phyloP scores from a whole-genome alignment of 2,329 filamentous ascomycete genomes.

The Alternaria consortialis region DNA sequence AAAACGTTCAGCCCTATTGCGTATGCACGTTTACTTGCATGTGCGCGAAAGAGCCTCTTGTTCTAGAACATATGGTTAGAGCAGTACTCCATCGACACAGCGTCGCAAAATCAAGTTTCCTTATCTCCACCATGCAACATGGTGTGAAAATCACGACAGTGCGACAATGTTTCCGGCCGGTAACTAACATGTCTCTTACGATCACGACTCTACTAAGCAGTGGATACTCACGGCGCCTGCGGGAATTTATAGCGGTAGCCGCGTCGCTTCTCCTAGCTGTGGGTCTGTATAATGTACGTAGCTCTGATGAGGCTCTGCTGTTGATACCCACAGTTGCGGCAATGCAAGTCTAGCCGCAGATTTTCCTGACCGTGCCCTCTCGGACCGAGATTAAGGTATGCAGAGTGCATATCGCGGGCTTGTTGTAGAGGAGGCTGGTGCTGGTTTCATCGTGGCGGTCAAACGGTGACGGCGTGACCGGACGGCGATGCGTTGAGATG shows the following conservation, averaged over 20 bases:
- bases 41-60: constrained; percentile 1
- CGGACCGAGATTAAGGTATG: constrained; percentile 11
- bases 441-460: constrained; percentile 6
- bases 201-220: background rate
- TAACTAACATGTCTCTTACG: background rate
- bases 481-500: background rate
- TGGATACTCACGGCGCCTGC: constrained; percentile 9
- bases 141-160: constrained; percentile 6
- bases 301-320: constrained; percentile 17
- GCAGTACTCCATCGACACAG: background rate
- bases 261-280: background rate
- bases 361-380: constrained; percentile 14
- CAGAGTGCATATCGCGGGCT: background rate
- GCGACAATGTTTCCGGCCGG: constrained; percentile 13
- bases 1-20: constrained; percentile 30
- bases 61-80: constrained; percentile 9
- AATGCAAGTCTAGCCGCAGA: constrained; percentile 21
- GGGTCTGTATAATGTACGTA: constrained; percentile 8
- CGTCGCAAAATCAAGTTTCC: constrained; percentile 17
- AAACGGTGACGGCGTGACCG: constrained; percentile 1
- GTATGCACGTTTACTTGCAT: constrained; percentile 12
- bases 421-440: constrained; percentile 5
- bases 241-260: constrained; percentile 9
- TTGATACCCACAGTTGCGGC: constrained; percentile 18
- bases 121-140: constrained; percentile 15